phyloP scores from a whole-genome alignment of 768 basidiomycete genomes.

The Termitomyces sp. region DNA sequence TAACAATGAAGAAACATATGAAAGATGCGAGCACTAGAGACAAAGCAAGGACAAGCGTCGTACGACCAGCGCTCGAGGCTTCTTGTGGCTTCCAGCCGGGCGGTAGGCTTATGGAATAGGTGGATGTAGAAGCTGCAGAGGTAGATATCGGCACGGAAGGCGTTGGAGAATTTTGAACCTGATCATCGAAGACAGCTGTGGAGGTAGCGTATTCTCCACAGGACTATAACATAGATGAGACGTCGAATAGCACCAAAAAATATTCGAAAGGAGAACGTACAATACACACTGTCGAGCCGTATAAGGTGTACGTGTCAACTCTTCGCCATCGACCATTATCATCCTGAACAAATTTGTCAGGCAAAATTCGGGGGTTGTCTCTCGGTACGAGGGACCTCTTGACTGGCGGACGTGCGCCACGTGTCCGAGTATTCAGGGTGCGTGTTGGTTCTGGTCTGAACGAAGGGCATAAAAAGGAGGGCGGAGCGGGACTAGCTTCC shows the following conservation, averaged over 20 bases:
- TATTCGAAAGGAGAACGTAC: slow-evolving; percentile 31
- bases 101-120: slow-evolving; percentile 43
- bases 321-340: slow-evolving; percentile 58
- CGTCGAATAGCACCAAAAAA: neutral
- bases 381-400: slow-evolving; percentile 7
- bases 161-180: slow-evolving; percentile 24
- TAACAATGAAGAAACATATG: slow-evolving; percentile 60
- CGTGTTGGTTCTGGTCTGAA: slow-evolving; percentile 24
- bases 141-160: slow-evolving; percentile 18
- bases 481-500: slow-evolving; percentile 50
- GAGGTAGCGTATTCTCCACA: slow-evolving; percentile 23
- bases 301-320: slow-evolving; percentile 54
- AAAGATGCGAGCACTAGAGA: slow-evolving; percentile 60
- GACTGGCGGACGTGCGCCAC: slow-evolving; percentile 9
- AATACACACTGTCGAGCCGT: slow-evolving; percentile 66
- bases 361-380: slow-evolving; percentile 31
- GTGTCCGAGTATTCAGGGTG: slow-evolving; percentile 3
- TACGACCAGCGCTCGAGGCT: slow-evolving; percentile 27
- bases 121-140: slow-evolving; percentile 17
- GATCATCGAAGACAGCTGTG: slow-evolving; percentile 28
- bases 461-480: slow-evolving; percentile 60
- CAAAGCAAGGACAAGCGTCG: slow-evolving; percentile 50
- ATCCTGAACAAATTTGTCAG: slow-evolving; percentile 52
- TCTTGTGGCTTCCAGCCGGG: slow-evolving; percentile 44
- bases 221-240: slow-evolving; percentile 13